Evolutionary conservation across 345 rosid species (phyloP), one percentile per base, ranked within the genome.

Genomic region (Eutrema japonicum): DNA sequence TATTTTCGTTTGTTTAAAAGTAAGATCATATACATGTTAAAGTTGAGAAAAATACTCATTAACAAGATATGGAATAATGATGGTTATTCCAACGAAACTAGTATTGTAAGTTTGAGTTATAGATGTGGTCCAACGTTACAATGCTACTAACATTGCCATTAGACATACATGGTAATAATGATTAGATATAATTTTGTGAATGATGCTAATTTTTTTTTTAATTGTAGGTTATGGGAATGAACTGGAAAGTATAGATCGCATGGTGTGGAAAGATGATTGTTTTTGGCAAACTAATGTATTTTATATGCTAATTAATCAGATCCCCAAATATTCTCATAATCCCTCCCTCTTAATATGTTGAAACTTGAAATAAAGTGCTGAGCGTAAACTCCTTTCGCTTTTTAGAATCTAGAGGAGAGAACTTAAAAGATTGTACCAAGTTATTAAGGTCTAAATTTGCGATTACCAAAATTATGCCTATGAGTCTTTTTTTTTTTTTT

Each of bases 301-400:
- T 53, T 45, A 60, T 5, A 62, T 62, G 59, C n/a, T 76, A 76
- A 62, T 54, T 76, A 53, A 69, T 56, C 65, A 43, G 75, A 76
- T 76, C 79, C 79, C 79, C 53, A 76, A 10, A 76, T 54, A 62
- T 63, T 62, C 79, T 69, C 75, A 54, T 76, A 76, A 69, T 76
- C 59, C 8, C 33, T 54, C 60, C 60, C 64, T 47, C 70, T 69
- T 9, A 54, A 55, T 62, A 16, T 35, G 58, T 76, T 69, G 79
- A 76, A 76, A 76, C 70, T 75, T 75, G 74, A 68, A 68, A 68
- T 33, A 69, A 76, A 69, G 59, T 50, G 12, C 2, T 67, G 42
- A 55, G 38, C 32, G 30, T 74, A 69, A 53, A 53, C 63, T 47
- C 43, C 64, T 61, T 75, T 68, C 32, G 64, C 79, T 54, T 76